Evolutionary conservation across 768 basidiomycete genomes (phyloP).

Genomic region (Candolleomyces efflorescens): DNA sequence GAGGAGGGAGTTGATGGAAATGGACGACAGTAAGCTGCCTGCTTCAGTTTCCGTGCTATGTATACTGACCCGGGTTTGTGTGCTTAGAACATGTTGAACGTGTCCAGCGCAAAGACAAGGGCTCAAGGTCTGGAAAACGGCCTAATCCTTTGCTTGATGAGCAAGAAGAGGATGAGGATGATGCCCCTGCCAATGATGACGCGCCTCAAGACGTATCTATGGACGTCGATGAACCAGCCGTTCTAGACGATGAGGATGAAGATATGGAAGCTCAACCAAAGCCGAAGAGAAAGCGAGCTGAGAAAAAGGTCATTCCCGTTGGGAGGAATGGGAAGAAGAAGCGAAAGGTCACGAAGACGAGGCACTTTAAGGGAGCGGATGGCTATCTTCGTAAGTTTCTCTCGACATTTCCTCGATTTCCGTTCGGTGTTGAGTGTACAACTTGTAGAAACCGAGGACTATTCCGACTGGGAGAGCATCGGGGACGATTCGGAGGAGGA

Average conservation of each 20-base stretch:
- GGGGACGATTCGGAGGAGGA: constrained; percentile 52
- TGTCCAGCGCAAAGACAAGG: constrained; percentile 17
- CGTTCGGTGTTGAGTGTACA: neutral
- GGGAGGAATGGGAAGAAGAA: constrained; percentile 79
- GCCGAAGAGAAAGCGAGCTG: constrained; percentile 47
- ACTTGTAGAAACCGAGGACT: constrained; percentile 64
- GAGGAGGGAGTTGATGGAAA: constrained; percentile 65
- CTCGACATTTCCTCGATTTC: neutral
- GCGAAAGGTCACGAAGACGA: constrained; percentile 56
- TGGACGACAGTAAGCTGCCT: constrained; percentile 66
- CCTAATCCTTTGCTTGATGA: constrained; percentile 5
- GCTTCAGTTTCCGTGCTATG: neutral
- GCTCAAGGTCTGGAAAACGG: neutral
- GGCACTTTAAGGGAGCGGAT: constrained; percentile 52
- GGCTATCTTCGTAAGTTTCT: constrained; percentile 65
- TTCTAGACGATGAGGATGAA: constrained; percentile 26
- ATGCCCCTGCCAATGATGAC: constrained; percentile 14
- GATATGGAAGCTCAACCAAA: constrained; percentile 37
- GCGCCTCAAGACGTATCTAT: constrained; percentile 14
- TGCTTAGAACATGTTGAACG: constrained; percentile 28
- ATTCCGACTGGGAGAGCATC: constrained; percentile 78
- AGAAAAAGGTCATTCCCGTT: constrained; percentile 65
- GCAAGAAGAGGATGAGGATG: constrained; percentile 15
- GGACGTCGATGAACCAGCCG: constrained; percentile 14
- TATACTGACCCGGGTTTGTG: neutral